Evolutionary conservation across 2,329 filamentous ascomycete genomes (phyloP).

Genomic region (Amylocarpus encephaloides): DNA sequence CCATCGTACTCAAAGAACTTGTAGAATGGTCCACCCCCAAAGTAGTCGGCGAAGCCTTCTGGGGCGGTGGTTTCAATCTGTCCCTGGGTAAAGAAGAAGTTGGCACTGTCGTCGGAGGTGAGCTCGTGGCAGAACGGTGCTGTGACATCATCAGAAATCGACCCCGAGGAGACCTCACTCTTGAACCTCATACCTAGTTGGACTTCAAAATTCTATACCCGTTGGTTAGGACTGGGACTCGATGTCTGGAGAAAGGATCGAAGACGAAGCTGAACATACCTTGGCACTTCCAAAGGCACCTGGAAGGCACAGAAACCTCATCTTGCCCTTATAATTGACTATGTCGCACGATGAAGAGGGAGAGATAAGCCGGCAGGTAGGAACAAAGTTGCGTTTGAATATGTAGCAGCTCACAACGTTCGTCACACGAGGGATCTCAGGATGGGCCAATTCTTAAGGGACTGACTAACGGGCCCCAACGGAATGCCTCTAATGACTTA

Average conservation of each 20-base stretch:
- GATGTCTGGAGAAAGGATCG: neutral
- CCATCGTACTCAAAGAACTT: conserved; percentile 48
- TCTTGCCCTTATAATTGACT: conserved; percentile 22
- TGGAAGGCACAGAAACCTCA: conserved; percentile 52
- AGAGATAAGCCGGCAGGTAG: too few relatives aligned
- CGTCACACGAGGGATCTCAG: neutral
- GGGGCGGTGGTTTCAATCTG: conserved; percentile 43
- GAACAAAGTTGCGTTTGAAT: neutral
- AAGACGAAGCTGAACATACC: conserved; percentile 30
- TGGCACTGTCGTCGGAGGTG: conserved; percentile 36
- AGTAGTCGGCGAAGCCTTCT: conserved; percentile 47
- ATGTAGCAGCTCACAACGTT: neutral
- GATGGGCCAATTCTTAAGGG: too few relatives aligned
- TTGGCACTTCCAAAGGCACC: conserved; percentile 52
- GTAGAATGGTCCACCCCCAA: conserved; percentile 26
- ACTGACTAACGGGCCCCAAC: too few relatives aligned
- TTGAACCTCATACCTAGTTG: conserved; percentile 39
- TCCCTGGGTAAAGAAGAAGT: conserved; percentile 48
- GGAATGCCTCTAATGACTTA: too few relatives aligned
- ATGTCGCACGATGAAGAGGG: neutral
- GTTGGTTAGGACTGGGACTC: conserved; percentile 3
- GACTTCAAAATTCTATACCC: conserved; percentile 46
- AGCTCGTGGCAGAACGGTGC: conserved; percentile 44
- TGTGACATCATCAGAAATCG: conserved; percentile 16
- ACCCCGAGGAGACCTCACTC: neutral